These are phyloP conservation scores for Aphanomyces euteiches DNA, from an alignment of 352 stramenopile species.

Conservation along the genomic window DNA sequence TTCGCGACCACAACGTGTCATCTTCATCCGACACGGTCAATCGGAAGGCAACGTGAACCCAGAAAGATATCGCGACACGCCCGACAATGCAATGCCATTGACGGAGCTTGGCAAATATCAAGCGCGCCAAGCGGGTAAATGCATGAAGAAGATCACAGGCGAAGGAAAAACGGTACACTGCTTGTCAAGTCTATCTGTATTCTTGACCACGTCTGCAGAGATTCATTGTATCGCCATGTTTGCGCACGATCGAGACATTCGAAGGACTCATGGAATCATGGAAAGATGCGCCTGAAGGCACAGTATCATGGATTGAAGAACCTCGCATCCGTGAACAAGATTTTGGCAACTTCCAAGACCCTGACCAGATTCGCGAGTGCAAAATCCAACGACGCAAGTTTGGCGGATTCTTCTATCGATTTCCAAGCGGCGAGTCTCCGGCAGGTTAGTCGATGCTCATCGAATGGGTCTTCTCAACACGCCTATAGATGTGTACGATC, in stretches of 20 bases:
- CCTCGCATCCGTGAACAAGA: conserved; percentile 86
- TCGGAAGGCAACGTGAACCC: conserved; percentile 84
- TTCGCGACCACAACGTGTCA: conserved; percentile 56
- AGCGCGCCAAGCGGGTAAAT: conserved; percentile 56
- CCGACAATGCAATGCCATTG: conserved; percentile 81
- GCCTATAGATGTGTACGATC: conserved; percentile 74
- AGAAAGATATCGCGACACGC: conserved; percentile 63
- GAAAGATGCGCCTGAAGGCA: conserved; percentile 40
- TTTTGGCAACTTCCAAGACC: conserved; percentile 88
- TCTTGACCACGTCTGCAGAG: conserved; percentile 36
- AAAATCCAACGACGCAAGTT: conserved; percentile 72
- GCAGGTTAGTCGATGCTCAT: conserved; percentile 33
- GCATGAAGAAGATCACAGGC: conserved; percentile 74
- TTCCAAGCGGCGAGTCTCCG: conserved; percentile 81
- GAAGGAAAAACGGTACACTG: conserved; percentile 66
- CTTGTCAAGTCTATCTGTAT: conserved; percentile 1
- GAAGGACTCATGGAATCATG: conserved; percentile 70
- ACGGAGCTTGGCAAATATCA: conserved; percentile 76
- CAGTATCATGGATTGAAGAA: conserved; percentile 74
- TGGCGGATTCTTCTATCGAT: conserved; percentile 86
- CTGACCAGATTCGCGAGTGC: conserved; percentile 73
- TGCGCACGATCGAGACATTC: conserved; percentile 86
- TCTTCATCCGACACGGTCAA: conserved; percentile 81
- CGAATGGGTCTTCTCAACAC: background rate
- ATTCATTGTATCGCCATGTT: conserved; percentile 83